Conservation (phyloP, 2,329 filamentous ascomycete genomes). For the Pseudocercospora eumusae region DNA sequence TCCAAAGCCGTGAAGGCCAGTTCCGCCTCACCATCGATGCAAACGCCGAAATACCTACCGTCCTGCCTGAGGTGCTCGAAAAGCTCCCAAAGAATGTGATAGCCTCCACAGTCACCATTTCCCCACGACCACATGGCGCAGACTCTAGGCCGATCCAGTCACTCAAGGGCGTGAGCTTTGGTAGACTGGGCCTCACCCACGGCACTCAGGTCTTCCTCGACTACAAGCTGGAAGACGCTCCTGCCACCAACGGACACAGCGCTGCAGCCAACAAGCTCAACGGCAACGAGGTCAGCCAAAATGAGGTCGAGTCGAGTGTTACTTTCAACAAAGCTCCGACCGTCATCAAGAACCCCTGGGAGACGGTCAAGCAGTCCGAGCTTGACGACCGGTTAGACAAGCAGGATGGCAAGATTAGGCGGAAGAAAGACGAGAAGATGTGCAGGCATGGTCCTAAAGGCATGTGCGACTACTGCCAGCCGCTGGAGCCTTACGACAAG, state of each 20-base stretch:
- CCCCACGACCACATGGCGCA: slow-evolving; percentile 62
- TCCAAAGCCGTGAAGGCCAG: slow-evolving; percentile 90
- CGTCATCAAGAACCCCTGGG: slow-evolving; percentile 86
- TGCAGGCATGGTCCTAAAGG: slow-evolving; percentile 94
- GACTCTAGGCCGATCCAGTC: slow-evolving; percentile 56
- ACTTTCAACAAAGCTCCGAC: slow-evolving; percentile 60
- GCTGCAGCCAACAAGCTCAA: slow-evolving; percentile 66
- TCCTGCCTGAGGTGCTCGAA: slow-evolving; percentile 58
- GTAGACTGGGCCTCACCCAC: slow-evolving; percentile 64
- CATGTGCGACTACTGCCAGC: slow-evolving; percentile 99
- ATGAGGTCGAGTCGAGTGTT: slow-evolving; percentile 64
- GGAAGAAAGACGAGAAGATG: slow-evolving; percentile 76
- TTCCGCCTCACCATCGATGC: slow-evolving; percentile 78
- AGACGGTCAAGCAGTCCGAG: slow-evolving; percentile 81
- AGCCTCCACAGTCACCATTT: slow-evolving; percentile 58
- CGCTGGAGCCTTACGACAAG: slow-evolving; percentile 88
- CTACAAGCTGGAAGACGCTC: slow-evolving; percentile 62
- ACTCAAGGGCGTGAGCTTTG: slow-evolving; percentile 58
- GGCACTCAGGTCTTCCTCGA: slow-evolving; percentile 88
- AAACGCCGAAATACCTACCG: slow-evolving; percentile 67
- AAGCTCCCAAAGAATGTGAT: slow-evolving; percentile 61
- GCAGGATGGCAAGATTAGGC: slow-evolving; percentile 82
- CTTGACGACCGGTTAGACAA: slow-evolving; percentile 86
- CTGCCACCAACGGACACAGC: slow-evolving; percentile 53
- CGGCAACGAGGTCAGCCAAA: slow-evolving; percentile 70